Conservation (phyloP, 2,329 filamentous ascomycete genomes). For the Stemphylium beticola region DNA sequence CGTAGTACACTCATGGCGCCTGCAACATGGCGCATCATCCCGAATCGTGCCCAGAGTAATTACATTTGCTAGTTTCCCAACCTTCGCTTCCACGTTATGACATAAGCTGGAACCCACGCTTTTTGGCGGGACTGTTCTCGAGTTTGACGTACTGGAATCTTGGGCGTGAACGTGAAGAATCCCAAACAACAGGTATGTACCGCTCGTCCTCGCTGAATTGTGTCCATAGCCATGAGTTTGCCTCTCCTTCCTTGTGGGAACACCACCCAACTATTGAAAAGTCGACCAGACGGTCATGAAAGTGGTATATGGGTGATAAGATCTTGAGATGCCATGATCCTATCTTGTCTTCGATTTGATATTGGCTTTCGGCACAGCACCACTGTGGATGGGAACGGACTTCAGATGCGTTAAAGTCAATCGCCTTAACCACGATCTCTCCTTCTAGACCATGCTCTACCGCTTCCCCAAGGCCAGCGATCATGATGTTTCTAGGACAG, state of each 20-base stretch:
- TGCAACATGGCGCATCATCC: not conserved
- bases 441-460: too few relatives aligned
- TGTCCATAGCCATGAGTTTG: conserved; percentile 5
- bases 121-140: not conserved
- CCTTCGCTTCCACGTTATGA: not conserved
- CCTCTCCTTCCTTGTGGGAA: not conserved
- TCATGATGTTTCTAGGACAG: too few relatives aligned
- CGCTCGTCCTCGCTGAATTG: conserved; percentile 4
- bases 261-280: not conserved
- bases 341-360: too few relatives aligned
- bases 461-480: too few relatives aligned
- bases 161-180: not conserved
- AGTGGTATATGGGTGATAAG: too few relatives aligned
- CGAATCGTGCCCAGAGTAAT: rapidly evolving
- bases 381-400: too few relatives aligned
- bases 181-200: conserved; percentile 6
- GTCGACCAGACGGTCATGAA: too few relatives aligned
- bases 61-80: rapidly evolving
- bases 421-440: too few relatives aligned
- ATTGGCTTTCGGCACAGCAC: too few relatives aligned
- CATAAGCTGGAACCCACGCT: not conserved
- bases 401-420: too few relatives aligned
- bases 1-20: not conserved
- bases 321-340: too few relatives aligned
- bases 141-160: not conserved